These are phyloP conservation scores for Pythium diclinum DNA, from an alignment of 352 stramenopile species.

Conservation along the genomic window DNA sequence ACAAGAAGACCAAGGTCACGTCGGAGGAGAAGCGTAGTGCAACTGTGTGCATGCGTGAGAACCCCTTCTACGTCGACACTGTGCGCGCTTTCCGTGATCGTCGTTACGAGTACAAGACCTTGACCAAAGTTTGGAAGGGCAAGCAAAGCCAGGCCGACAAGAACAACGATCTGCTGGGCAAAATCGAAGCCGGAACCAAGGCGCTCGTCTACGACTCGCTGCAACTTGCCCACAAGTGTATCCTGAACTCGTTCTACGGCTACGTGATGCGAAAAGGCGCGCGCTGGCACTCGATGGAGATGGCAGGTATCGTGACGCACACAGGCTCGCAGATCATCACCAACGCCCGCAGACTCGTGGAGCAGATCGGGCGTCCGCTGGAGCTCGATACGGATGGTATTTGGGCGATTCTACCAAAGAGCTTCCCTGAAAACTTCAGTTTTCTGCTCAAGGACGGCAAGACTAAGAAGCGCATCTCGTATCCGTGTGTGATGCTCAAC, in stretches of 20 bases:
- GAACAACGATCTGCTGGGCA: constrained; percentile 76
- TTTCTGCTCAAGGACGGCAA: constrained; percentile 78
- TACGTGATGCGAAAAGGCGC: constrained; percentile 99
- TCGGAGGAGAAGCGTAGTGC: constrained; percentile 92
- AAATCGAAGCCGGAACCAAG: constrained; percentile 87
- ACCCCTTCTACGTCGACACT: constrained; percentile 99
- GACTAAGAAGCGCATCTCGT: constrained; percentile 90
- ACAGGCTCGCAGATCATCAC: constrained; percentile 98
- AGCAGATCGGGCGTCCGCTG: constrained; percentile 95
- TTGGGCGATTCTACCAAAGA: constrained; percentile 98
- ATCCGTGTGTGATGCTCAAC: constrained; percentile 99
- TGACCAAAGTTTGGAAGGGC: constrained; percentile 95
- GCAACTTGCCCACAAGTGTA: constrained; percentile 99
- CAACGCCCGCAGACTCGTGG: constrained; percentile 90
- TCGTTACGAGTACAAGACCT: constrained; percentile 98
- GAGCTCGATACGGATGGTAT: constrained; percentile 99
- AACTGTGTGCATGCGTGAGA: constrained; percentile 99
- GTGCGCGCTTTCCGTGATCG: constrained; percentile 98
- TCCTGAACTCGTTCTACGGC: constrained; percentile 99
- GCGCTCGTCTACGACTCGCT: constrained; percentile 97
- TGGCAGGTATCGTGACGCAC: constrained; percentile 99
- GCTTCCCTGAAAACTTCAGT: constrained; percentile 97
- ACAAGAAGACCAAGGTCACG: constrained; percentile 97
- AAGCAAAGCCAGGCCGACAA: constrained; percentile 78
- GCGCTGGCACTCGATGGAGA: constrained; percentile 99